Evolutionary conservation across 106 monocot genomes (phyloP), one percentile per base, ranked within the genome.

Genomic region (Chionographis japonica): DNA sequence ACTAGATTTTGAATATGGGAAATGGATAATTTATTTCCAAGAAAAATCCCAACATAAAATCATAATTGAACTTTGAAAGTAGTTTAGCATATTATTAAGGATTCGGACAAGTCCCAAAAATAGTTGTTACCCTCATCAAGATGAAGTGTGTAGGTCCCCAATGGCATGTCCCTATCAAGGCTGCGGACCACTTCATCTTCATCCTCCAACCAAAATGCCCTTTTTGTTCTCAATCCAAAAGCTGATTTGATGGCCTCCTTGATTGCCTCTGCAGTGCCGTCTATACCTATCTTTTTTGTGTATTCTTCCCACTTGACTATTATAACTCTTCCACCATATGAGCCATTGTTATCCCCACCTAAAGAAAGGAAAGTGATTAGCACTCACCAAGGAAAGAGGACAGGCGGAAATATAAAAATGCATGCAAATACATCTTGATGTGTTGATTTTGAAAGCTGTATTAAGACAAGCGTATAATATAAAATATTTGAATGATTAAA

Each of bases 141-240:
- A 76, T 86, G 88, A 71, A 95, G 88, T 35, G 70, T 86, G 50
- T 95, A 95, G 12, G 82, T 86, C 54, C 95, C 91, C 56, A 95
- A 52, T 17, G 95, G 95, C 95, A 91, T 95, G 64, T 88, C 95
- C 67, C 88, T 88, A 52, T 95, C 95, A 69, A 95, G 82, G 61
- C 86, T 80, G 13, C 91, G 80, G n/a, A 95, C 77, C 18, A 95
- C 91, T 67, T 91, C 91, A 73, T 92, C 95, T 73, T 95, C 95
- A 75, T 95, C 95, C 73, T 95, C 95, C 2, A 95, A 78, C 95
- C 95, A 95, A 78, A 95, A 95, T 27, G 88, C 88, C 56, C 95
- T 81, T 71, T 61, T 88, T 11, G 95, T 95, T 76, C 95, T 76
- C 38, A 95, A 67, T 39, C 95, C 88, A 75, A 95, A 95, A 66